Conservation (phyloP, 805 yeast species). For the Komagataella kurtzmanii region DNA sequence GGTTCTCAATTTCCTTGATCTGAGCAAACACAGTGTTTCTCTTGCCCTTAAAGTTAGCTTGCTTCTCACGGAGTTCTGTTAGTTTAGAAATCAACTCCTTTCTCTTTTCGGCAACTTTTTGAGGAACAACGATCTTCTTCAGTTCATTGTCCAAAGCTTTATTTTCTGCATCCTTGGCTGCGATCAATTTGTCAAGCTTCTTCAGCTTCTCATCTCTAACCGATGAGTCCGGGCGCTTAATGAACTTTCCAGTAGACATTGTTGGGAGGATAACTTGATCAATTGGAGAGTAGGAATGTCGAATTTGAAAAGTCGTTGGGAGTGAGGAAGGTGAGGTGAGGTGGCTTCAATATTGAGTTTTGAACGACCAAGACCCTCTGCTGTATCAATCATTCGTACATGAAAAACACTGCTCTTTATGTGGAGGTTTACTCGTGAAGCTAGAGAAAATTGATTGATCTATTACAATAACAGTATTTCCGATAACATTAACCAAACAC, state of each 20-base stretch:
- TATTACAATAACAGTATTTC: too few relatives aligned
- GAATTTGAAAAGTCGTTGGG: background rate
- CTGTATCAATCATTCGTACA: background rate
- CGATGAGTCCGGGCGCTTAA: conserved; percentile 65
- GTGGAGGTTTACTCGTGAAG: background rate
- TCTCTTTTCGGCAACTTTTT: conserved; percentile 37
- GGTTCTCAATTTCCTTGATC: conserved; percentile 56
- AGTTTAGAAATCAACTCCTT: conserved; percentile 31
- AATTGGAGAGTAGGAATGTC: background rate
- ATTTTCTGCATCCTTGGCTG: conserved; percentile 43
- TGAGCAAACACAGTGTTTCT: conserved; percentile 34
- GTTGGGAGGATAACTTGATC: background rate
- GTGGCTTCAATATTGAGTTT: background rate
- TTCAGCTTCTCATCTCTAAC: conserved; percentile 47
- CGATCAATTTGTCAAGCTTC: conserved; percentile 44
- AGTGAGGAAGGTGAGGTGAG: background rate
- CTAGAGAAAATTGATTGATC: too few relatives aligned
- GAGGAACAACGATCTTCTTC: conserved; percentile 36
- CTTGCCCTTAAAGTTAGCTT: conserved; percentile 18
- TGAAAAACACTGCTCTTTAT: background rate
- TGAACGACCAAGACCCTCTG: background rate
- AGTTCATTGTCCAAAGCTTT: conserved; percentile 40
- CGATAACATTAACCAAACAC: too few relatives aligned
- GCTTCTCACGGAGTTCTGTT: conserved; percentile 27
- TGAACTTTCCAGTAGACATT: conserved; percentile 24